Base-by-base conservation (phyloP, 768 basidiomycete genomes). In the Tricholoma terreum region DNA sequence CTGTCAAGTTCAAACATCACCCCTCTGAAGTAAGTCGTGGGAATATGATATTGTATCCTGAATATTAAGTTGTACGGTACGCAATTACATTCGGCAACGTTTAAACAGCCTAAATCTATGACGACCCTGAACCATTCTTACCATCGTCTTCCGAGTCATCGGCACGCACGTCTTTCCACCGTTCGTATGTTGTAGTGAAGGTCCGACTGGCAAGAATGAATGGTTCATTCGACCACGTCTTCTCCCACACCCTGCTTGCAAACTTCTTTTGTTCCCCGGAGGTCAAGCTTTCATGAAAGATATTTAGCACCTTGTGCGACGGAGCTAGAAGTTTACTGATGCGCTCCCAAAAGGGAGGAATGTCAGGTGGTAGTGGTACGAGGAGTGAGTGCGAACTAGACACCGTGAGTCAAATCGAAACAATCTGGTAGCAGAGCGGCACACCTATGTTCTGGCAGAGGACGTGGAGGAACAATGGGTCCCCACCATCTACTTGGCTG, bases 181-280 rank as follows among this genome's bases (percentile, higher is more conserved):
- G 71, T 54, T 81, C 75, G 49, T 77, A 79, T 33, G 73, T 72
- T 54, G 68, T 65, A 57, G 63, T 68, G 42, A 76, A 71, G 11
- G 79, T 75, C 49, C 75, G 71, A 51, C 71, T 72, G 2, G 77
- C 80, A 17, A 82, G 71, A 38, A 76, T 65, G 54, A 76, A 82
- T 0, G 89, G 89, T 53, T 89, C 85, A 11, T 77, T 75, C 1
- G 83, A 81, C 71, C 74, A 77, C 15, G 86, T 81, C 66, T 86
- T 89, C 65, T 86, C 83, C 80, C 82, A 84, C 14, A 85, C 69
- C 3, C 83, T 82, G 30, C 63, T 63, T 2, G 80, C 84, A 65
- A 91, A 82, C 61, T 83, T 72, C 50, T 65, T 74, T 58, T 86
- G 83, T 57, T 82, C 80, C 10, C 89, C 88, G 0, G 81, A 81